Evolutionary conservation across 2,329 filamentous ascomycete species (phyloP).

Genomic region (Hirsutella thompsonii): DNA sequence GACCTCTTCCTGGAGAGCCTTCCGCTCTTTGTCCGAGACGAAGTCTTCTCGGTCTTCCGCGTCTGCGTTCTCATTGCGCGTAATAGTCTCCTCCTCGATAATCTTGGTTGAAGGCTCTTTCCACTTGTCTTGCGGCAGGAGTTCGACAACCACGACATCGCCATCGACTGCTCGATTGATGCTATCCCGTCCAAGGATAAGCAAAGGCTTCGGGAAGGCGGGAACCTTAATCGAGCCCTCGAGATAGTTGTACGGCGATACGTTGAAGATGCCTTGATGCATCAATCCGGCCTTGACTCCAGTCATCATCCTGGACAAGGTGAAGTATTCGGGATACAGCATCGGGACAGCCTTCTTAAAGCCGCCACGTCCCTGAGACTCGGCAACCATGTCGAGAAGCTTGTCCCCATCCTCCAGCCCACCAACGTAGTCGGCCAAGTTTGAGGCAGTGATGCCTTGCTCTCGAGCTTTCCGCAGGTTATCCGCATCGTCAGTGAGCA

Average conservation of each 20-base stretch:
- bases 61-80: constrained; percentile 88
- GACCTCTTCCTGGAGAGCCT: constrained; percentile 81
- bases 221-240: constrained; percentile 86
- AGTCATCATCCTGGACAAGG: constrained; percentile 86
- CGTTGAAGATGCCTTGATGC: constrained; percentile 91
- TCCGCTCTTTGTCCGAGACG: constrained; percentile 79
- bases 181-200: constrained; percentile 85
- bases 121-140: constrained; percentile 91
- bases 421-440: constrained; percentile 65
- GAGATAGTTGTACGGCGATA: constrained; percentile 95
- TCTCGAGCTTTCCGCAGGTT: constrained; percentile 71
- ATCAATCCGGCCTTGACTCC: constrained; percentile 78
- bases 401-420: constrained; percentile 73
- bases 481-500: constrained; percentile 87
- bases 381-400: constrained; percentile 85
- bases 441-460: constrained; percentile 59
- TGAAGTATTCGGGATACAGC: constrained; percentile 82
- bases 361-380: constrained; percentile 56
- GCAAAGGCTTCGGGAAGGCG: constrained; percentile 76
- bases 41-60: constrained; percentile 61
- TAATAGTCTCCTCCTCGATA: constrained; percentile 84
- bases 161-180: constrained; percentile 91
- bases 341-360: constrained; percentile 50
- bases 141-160: constrained; percentile 84
- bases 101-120: constrained; percentile 93